Conservation (phyloP, 2,329 filamentous ascomycete species). For the Trichothecium sympodiale region DNA sequence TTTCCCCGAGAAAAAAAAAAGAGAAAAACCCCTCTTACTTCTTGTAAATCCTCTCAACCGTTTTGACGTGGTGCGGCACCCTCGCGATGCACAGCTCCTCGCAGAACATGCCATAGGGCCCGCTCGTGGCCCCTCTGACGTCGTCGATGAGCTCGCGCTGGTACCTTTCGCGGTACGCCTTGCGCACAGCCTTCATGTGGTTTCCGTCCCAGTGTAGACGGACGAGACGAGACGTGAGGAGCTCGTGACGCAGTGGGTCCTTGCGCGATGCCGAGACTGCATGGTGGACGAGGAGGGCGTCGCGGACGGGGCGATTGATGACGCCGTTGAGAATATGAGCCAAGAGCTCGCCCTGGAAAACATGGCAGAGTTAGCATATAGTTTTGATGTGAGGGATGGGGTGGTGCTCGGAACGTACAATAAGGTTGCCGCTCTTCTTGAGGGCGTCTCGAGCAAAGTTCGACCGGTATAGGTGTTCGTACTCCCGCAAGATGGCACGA, state of each 20-base stretch:
- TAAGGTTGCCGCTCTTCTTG: constrained; percentile 80
- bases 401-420: constrained; percentile 51
- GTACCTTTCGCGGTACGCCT: constrained; percentile 71
- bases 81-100: constrained; percentile 54
- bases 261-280: constrained; percentile 65
- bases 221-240: constrained; percentile 79
- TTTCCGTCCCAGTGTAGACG: constrained; percentile 84
- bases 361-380: constrained; percentile 5
- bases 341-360: constrained; percentile 71
- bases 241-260: constrained; percentile 66
- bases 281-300: constrained; percentile 83
- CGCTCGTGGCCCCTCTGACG: constrained; percentile 63
- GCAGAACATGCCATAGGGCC: constrained; percentile 70
- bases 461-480: constrained; percentile 59
- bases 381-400: not conserved
- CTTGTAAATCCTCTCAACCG: constrained; percentile 28
- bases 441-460: constrained; percentile 88
- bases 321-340: constrained; percentile 93
- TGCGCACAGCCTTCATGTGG: constrained; percentile 72
- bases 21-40: constrained; percentile 5
- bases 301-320: constrained; percentile 89
- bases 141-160: constrained; percentile 62
- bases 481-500: constrained; percentile 64
- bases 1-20: constrained; percentile 8
- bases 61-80: constrained; percentile 47